Conservation (phyloP, 495 filamentous ascomycete genomes). For the Lepraria neglecta region DNA sequence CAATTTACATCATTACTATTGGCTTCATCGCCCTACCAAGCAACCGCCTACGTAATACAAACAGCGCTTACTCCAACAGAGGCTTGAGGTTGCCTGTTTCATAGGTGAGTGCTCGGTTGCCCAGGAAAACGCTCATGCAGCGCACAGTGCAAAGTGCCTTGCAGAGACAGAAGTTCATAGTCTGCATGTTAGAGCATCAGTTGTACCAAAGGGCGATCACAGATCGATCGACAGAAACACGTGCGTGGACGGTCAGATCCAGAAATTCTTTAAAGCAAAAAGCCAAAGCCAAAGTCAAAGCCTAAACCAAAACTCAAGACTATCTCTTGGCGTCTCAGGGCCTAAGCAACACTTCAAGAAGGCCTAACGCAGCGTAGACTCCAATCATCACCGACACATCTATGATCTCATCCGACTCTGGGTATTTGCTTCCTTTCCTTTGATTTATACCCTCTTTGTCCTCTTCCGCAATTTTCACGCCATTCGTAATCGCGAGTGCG, state of each 20-base stretch:
- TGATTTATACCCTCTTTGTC: slow-evolving; percentile 19
- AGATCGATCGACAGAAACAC: too few species aligned
- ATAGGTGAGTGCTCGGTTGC: too few species aligned
- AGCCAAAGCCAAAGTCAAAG: background rate
- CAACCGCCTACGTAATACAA: background rate
- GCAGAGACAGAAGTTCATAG: too few species aligned
- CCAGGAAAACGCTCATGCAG: too few species aligned
- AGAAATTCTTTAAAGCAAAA: background rate
- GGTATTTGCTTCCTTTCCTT: slow-evolving; percentile 35
- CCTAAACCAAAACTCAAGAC: background rate
- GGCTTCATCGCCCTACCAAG: background rate
- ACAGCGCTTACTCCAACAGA: background rate
- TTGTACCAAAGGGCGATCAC: too few species aligned
- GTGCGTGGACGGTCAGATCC: background rate
- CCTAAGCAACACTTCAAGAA: slow-evolving; percentile 23
- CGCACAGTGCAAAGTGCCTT: too few species aligned
- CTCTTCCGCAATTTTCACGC: slow-evolving; percentile 31
- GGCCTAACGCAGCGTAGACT: slow-evolving; percentile 29
- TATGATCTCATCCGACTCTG: slow-evolving; percentile 32
- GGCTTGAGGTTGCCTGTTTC: too few species aligned
- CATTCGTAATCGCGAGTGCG: slow-evolving; percentile 28
- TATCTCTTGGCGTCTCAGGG: background rate
- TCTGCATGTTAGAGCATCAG: too few species aligned
- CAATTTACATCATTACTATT: slow-evolving; percentile 1
- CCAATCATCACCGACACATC: slow-evolving; percentile 35